Percentiles rank a stretch among this genome's conserved stretches.
These are phyloP conservation scores for Dothistroma septosporum DNA, from an alignment of 2,329 filamentous ascomycete species.

Conservation along the genomic window DNA sequence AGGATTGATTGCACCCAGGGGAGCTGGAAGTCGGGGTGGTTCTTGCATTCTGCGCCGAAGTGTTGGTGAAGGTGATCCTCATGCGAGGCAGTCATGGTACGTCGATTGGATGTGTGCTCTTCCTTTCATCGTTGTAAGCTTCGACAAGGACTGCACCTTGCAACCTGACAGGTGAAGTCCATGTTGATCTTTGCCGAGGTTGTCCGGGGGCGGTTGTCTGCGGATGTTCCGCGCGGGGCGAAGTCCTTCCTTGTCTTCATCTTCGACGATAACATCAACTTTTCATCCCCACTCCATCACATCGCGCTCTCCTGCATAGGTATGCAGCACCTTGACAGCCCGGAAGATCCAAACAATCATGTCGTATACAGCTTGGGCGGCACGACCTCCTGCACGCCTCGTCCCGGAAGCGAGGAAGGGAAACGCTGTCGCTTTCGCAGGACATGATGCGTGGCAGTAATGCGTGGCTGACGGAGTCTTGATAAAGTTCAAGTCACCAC, in stretches of 20 bases:
- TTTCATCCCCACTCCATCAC: neutral
- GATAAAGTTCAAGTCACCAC: no score
- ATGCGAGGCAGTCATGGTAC: neutral
- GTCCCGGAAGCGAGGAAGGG: neutral
- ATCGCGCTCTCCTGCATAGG: neutral
- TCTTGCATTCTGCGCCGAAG: neutral
- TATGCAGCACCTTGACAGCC: neutral
- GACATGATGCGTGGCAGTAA: no score
- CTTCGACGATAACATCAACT: neutral
- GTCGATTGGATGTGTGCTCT: neutral
- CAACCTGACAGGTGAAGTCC: slow-evolving; percentile 1
- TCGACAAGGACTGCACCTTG: no score
- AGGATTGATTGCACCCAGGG: slow-evolving; percentile 15
- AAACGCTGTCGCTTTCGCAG: neutral
- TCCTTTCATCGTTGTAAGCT: neutral
- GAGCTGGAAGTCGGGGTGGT: slow-evolving; percentile 16
- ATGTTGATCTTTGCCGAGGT: neutral
- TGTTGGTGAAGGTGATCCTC: neutral
- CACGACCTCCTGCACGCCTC: neutral
- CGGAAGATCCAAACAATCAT: no score
- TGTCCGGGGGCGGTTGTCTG: neutral
- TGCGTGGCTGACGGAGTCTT: no score
- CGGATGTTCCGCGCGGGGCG: neutral
- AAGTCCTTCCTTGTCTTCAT: neutral
- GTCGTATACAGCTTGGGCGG: neutral